These are phyloP conservation scores for Schizosaccharomyces octosporus DNA, from an alignment of 805 yeast genomes.

Conservation along the genomic window DNA sequence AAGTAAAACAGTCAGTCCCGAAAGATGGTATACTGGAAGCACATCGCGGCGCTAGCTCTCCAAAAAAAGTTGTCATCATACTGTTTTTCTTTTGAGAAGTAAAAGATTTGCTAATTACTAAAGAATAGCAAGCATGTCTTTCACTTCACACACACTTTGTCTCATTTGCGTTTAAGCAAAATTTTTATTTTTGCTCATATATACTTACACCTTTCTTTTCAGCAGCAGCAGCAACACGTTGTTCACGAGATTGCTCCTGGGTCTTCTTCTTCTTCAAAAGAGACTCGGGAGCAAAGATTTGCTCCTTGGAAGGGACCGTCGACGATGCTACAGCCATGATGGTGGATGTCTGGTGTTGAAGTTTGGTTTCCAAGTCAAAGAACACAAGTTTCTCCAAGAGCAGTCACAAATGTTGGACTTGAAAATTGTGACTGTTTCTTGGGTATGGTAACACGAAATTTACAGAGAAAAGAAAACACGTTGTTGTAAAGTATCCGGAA, in stretches of 20 bases:
- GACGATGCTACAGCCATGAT: conserved; percentile 1
- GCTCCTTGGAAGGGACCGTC: conserved; percentile 17
- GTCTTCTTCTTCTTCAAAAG: conserved; percentile 28
- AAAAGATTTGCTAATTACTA: background rate
- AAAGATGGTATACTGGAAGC: conserved; percentile 60
- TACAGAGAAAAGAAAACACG: background rate
- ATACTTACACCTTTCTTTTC: conserved; percentile 12
- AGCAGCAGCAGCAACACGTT: conserved; percentile 16
- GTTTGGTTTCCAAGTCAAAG: background rate
- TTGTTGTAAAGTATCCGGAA: background rate
- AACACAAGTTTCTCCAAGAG: background rate
- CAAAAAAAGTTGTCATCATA: conserved; percentile 14
- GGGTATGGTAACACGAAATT: background rate
- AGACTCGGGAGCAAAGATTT: conserved; percentile 22
- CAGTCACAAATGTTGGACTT: background rate
- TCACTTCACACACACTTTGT: too few relatives aligned
- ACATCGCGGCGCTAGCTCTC: conserved; percentile 48
- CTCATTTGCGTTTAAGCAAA: background rate
- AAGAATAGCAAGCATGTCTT: background rate
- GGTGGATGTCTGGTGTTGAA: background rate
- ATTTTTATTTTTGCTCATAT: background rate
- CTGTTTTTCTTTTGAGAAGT: background rate
- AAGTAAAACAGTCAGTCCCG: conserved; percentile 38
- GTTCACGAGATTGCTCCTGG: conserved; percentile 23
- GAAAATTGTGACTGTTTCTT: background rate